Conservation (phyloP, 2,329 filamentous ascomycete genomes). For the Chlorencoelia australis region DNA sequence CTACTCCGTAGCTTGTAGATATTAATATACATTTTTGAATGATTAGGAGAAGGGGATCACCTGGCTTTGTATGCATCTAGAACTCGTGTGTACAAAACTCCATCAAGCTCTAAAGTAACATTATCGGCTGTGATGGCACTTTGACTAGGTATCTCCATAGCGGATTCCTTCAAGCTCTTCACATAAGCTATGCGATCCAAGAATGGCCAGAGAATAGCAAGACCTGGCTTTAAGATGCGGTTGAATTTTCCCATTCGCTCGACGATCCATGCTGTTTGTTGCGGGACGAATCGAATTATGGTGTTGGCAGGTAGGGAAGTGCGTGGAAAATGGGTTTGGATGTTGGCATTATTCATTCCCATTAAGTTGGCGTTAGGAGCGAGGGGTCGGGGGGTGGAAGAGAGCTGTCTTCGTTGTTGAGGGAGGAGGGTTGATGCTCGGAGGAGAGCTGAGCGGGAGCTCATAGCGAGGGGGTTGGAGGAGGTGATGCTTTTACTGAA, state of each 20-base stretch:
- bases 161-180: conserved; percentile 91
- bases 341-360: conserved; percentile 27
- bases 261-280: conserved; percentile 98
- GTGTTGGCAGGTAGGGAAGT: conserved; percentile 80
- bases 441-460: conserved; percentile 12
- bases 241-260: conserved; percentile 99
- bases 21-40: not conserved
- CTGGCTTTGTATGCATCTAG: conserved; percentile 98
- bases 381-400: conserved; percentile 14
- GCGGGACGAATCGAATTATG: conserved; percentile 91
- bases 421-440: conserved; percentile 15
- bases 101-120: conserved; percentile 91
- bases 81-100: conserved; percentile 88
- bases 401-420: conserved; percentile 22
- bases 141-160: conserved; percentile 94
- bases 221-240: conserved; percentile 81
- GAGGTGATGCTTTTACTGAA: conserved; percentile 14
- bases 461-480: conserved; percentile 9
- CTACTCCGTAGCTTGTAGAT: conserved; percentile 73
- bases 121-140: conserved; percentile 98
- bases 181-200: conserved; percentile 96
- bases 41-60: conserved; percentile 36
- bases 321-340: conserved; percentile 67
- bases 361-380: conserved; percentile 23
- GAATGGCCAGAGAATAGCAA: conserved; percentile 81